These are phyloP conservation scores for Poteriospumella lacustris DNA, from an alignment of 108 stramenopile species.

Conservation along the genomic window DNA sequence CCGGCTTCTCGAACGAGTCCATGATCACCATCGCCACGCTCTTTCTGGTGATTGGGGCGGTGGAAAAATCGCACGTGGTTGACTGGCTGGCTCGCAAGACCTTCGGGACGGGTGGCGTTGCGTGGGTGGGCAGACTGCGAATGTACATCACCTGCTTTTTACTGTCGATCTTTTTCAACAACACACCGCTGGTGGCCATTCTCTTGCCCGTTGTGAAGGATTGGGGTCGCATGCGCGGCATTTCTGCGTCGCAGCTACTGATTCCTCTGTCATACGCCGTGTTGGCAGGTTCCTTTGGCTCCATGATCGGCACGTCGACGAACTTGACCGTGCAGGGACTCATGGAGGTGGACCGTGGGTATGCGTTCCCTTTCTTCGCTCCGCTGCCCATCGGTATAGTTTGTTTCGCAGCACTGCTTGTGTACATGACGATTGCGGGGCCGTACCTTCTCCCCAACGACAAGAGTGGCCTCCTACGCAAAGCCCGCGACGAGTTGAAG, in stretches of 20 bases:
- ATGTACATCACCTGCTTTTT: conserved; percentile 40
- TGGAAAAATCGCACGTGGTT: conserved; percentile 40
- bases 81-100: conserved; percentile 42
- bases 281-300: conserved; percentile 41
- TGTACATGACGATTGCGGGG: conserved; percentile 37
- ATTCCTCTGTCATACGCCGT: conserved; percentile 48
- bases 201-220: conserved; percentile 47
- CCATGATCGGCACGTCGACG: conserved; percentile 52
- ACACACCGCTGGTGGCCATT: conserved; percentile 49
- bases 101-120: conserved; percentile 32
- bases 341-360: conserved; percentile 16
- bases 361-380: conserved; percentile 42
- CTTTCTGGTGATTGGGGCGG: conserved; percentile 49
- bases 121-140: conserved; percentile 25
- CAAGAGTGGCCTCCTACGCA: conserved; percentile 40
- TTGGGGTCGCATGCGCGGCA: conserved; percentile 47
- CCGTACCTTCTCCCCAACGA: conserved; percentile 36
- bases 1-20: conserved; percentile 49
- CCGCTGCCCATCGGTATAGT: conserved; percentile 42
- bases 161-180: conserved; percentile 49
- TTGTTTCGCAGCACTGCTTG: conserved; percentile 33
- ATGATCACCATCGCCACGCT: conserved; percentile 49
- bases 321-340: conserved; percentile 53
- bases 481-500: conserved; percentile 41
- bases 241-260: conserved; percentile 45